Percentiles rank a stretch among this genome's conserved stretches.
phyloP scores from a whole-genome alignment of 2,329 filamentous ascomycete genomes.

The Ceratocystis cubensis region DNA sequence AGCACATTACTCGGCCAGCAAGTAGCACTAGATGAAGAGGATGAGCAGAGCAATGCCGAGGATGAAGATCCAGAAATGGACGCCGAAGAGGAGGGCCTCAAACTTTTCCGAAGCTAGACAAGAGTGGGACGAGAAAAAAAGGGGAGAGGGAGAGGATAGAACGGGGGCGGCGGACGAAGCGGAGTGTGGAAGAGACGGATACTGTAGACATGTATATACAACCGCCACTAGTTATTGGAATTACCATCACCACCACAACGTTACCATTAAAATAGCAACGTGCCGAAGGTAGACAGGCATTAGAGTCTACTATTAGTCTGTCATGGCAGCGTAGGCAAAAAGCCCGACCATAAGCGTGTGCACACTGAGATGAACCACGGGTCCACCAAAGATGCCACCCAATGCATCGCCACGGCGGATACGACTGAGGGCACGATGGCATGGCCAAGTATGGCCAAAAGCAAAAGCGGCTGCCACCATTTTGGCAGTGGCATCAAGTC shows the following conservation, averaged over 20 bases:
- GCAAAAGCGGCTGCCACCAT: slow-evolving; percentile 33
- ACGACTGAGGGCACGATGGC: slow-evolving; percentile 32
- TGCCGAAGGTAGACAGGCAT: not conserved
- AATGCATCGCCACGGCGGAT: slow-evolving; percentile 24
- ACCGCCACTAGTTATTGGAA: slow-evolving; percentile 10
- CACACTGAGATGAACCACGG: slow-evolving; percentile 34
- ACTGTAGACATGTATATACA: slow-evolving; percentile 17
- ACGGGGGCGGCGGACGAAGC: no score
- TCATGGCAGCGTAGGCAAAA: slow-evolving; percentile 26
- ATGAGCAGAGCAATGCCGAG: slow-evolving; percentile 39
- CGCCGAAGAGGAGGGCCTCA: slow-evolving; percentile 41
- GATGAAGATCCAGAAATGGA: slow-evolving; percentile 38
- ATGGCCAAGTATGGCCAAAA: slow-evolving; percentile 39
- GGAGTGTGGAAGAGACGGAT: not conserved
- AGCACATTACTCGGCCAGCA: slow-evolving; percentile 61
- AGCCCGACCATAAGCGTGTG: slow-evolving; percentile 31
- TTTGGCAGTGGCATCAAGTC: slow-evolving; percentile 27
- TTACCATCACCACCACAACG: not conserved
- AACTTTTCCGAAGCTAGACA: slow-evolving; percentile 38
- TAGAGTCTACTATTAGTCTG: not conserved
- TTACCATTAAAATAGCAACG: not conserved
- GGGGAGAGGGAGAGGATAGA: slow-evolving; percentile 20
- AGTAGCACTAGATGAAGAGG: slow-evolving; percentile 50
- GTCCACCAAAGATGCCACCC: slow-evolving; percentile 33
- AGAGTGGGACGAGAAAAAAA: slow-evolving; percentile 10